Percentiles rank a stretch among this genome's conserved stretches.
Conservation (phyloP, 2,329 filamentous ascomycete species). For the Acrodontium crateriforme region DNA sequence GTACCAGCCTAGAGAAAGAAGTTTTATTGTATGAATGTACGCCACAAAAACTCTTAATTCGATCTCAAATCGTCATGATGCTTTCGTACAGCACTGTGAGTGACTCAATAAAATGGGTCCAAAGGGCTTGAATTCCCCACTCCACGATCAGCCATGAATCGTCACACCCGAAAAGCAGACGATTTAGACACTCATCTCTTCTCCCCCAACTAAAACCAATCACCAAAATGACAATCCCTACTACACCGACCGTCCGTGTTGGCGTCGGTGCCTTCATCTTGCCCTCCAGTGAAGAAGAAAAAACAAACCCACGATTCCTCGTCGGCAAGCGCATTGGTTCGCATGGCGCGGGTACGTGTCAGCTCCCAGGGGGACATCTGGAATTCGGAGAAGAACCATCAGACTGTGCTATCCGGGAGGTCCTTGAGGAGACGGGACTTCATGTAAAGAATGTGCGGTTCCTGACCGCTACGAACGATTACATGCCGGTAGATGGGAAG, state of each 20-base stretch:
- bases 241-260: no score
- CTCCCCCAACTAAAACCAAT: no score
- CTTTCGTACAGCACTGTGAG: no score
- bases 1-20: not conserved
- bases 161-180: no score
- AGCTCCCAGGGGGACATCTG: slow-evolving; percentile 60
- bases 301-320: slow-evolving; percentile 32
- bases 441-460: slow-evolving; percentile 39
- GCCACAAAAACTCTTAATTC: no score
- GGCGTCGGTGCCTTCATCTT: slow-evolving; percentile 37
- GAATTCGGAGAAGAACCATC: slow-evolving; percentile 53
- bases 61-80: no score
- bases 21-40: not conserved
- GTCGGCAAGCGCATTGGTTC: slow-evolving; percentile 35
- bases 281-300: slow-evolving; percentile 4
- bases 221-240: no score
- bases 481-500: slow-evolving; percentile 45
- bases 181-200: no score
- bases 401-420: slow-evolving; percentile 52
- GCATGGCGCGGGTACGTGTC: slow-evolving; percentile 29
- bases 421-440: slow-evolving; percentile 57
- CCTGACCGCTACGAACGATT: slow-evolving; percentile 51
- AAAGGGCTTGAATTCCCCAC: no score
- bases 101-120: no score
- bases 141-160: no score